Conservation (phyloP, 2,329 filamentous ascomycete genomes). For the Sporothrix brunneoviolacea region DNA sequence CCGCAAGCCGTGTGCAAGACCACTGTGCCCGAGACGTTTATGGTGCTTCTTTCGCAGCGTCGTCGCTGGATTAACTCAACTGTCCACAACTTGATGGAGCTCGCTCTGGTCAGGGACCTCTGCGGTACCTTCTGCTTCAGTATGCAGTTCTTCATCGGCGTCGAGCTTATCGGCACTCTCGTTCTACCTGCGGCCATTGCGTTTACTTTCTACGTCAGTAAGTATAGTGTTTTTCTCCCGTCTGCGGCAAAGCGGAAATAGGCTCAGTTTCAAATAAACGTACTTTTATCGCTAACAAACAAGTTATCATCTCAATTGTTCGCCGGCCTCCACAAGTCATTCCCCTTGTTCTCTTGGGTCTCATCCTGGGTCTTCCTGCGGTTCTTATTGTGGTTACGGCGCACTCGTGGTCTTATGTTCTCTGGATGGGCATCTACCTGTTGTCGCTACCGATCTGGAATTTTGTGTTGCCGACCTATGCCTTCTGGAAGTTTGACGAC, state of each 20-base stretch:
- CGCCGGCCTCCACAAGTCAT: slow-evolving; percentile 73
- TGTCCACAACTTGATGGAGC: slow-evolving; percentile 96
- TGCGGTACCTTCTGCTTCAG: slow-evolving; percentile 99
- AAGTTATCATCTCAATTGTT: slow-evolving; percentile 81
- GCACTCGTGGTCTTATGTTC: slow-evolving; percentile 82
- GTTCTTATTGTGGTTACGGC: slow-evolving; percentile 89
- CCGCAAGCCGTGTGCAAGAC: slow-evolving; percentile 99
- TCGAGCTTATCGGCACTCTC: slow-evolving; percentile 89
- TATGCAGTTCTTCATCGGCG: slow-evolving; percentile 98
- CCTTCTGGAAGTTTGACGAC: slow-evolving; percentile 99
- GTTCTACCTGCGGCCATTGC: slow-evolving; percentile 93
- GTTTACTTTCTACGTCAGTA: slow-evolving; percentile 94
- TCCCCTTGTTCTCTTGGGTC: slow-evolving; percentile 76
- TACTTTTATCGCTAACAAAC: not conserved
- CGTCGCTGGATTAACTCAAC: slow-evolving; percentile 99
- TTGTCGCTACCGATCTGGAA: slow-evolving; percentile 94
- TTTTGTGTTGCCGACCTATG: slow-evolving; percentile 86
- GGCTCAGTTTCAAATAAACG: not conserved
- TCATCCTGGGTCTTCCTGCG: slow-evolving; percentile 90
- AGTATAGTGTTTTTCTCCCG: slow-evolving; percentile 34
- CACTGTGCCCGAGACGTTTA: slow-evolving; percentile 87
- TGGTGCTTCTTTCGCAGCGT: slow-evolving; percentile 85
- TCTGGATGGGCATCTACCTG: slow-evolving; percentile 97
- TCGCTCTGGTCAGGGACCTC: slow-evolving; percentile 88
- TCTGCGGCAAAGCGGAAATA: too few relatives aligned